Percentiles rank a stretch among this genome's conserved stretches.
phyloP scores from a whole-genome alignment of 768 basidiomycete genomes.

The Phaeotremella fagi region DNA sequence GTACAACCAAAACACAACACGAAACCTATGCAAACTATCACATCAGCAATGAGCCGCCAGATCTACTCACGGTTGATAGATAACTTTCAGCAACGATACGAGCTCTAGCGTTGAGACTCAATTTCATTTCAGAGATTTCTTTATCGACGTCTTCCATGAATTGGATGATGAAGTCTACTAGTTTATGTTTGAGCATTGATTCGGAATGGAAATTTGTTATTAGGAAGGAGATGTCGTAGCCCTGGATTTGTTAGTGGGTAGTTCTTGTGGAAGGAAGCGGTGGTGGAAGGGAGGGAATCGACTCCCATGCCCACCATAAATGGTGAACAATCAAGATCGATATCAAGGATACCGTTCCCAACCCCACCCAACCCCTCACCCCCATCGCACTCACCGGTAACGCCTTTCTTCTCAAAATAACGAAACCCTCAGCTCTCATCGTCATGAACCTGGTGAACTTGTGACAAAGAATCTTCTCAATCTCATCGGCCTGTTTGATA shows the following conservation, averaged over 20 bases:
- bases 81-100: constrained; percentile 97
- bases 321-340: no score
- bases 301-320: no score
- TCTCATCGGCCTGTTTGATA: constrained; percentile 99
- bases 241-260: no score
- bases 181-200: constrained; percentile 99
- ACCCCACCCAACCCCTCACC: no score
- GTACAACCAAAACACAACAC: no score
- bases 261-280: no score
- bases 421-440: constrained; percentile 95
- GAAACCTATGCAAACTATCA: no score
- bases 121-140: constrained; percentile 99
- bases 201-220: constrained; percentile 96
- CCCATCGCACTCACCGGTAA: constrained; percentile 64
- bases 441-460: constrained; percentile 99
- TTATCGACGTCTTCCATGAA: constrained; percentile 99
- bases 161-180: constrained; percentile 99
- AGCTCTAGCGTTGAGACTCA: constrained; percentile 89
- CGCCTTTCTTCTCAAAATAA: constrained; percentile 91
- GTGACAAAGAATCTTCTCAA: constrained; percentile 93
- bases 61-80: constrained; percentile 78
- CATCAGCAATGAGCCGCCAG: no score
- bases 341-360: no score
- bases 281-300: no score
- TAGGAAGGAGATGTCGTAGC: constrained; percentile 96